These are phyloP conservation scores for Xylaria curta DNA, from an alignment of 495 filamentous ascomycete species.

Conservation along the genomic window DNA sequence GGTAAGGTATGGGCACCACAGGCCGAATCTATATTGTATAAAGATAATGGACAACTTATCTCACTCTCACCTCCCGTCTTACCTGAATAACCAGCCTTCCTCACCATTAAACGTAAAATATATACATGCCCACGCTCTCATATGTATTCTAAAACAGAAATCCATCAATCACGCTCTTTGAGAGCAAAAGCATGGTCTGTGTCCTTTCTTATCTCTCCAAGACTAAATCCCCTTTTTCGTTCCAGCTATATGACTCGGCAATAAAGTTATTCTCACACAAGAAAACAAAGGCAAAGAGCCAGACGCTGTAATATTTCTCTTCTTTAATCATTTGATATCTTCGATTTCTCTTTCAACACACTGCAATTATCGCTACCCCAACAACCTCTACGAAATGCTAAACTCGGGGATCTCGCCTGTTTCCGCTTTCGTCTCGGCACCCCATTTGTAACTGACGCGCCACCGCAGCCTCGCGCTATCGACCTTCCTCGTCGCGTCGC, in stretches of 20 bases:
- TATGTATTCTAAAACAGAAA: not conserved
- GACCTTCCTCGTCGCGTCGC: slow-evolving; percentile 72
- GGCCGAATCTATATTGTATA: not conserved
- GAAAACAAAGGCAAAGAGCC: not conserved
- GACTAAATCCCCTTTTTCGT: not conserved
- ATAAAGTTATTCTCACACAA: not conserved
- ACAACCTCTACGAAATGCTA: slow-evolving; percentile 61
- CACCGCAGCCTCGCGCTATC: slow-evolving; percentile 84
- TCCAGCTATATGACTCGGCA: not conserved
- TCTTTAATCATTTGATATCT: not conserved
- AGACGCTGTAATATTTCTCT: not conserved
- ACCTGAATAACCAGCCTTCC: not conserved
- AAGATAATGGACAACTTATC: slow-evolving; percentile 5
- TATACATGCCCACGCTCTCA: not conserved
- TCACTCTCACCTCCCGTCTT: not conserved
- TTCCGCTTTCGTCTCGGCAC: slow-evolving; percentile 66
- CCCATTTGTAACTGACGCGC: slow-evolving; percentile 81
- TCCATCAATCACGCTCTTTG: not conserved
- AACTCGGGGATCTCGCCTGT: slow-evolving; percentile 89
- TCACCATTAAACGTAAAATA: not conserved
- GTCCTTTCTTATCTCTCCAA: not conserved
- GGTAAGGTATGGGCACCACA: not conserved
- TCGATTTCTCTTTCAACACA: not conserved
- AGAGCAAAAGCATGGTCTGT: not conserved
- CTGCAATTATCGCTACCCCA: not conserved